Percentiles rank a stretch among this genome's conserved stretches.
Evolutionary conservation across 768 basidiomycete species (phyloP).

Genomic region (Hygrophoropsis aurantiaca): DNA sequence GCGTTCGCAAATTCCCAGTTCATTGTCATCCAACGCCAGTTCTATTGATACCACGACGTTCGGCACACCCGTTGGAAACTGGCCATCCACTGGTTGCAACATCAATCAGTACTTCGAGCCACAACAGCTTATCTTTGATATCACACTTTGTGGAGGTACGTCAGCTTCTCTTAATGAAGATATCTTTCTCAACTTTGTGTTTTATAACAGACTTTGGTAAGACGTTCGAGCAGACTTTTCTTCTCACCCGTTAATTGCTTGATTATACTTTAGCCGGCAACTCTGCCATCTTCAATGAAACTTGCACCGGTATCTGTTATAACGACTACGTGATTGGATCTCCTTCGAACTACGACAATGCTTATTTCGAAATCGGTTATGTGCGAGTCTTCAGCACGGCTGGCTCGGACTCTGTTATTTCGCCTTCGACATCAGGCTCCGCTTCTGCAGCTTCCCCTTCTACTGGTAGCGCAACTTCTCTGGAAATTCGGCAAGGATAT

Average conservation of each 20-base stretch:
- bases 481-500: not conserved
- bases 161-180: slow-evolving; percentile 21
- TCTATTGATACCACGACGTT: slow-evolving; percentile 54
- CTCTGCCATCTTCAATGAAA: slow-evolving; percentile 51
- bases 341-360: slow-evolving; percentile 58
- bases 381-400: slow-evolving; percentile 48
- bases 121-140: slow-evolving; percentile 71
- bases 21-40: slow-evolving; percentile 48
- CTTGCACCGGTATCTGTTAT: slow-evolving; percentile 70
- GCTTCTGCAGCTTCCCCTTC: slow-evolving; percentile 9
- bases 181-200: slow-evolving; percentile 12
- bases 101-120: slow-evolving; percentile 54
- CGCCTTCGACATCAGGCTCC: slow-evolving; percentile 20
- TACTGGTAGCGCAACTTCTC: slow-evolving; percentile 9
- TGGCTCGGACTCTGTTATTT: slow-evolving; percentile 26
- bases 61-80: slow-evolving; percentile 71
- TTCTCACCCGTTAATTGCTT: slow-evolving; percentile 7
- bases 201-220: slow-evolving; percentile 28
- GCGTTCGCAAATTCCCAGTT: slow-evolving; percentile 44
- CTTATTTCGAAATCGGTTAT: slow-evolving; percentile 72
- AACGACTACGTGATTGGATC: slow-evolving; percentile 66
- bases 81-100: slow-evolving; percentile 56
- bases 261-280: slow-evolving; percentile 46
- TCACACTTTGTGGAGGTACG: slow-evolving; percentile 66
- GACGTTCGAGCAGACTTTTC: slow-evolving; percentile 22